Evolutionary conservation across 345 rosid species (phyloP).

Genomic region (Clarkia xantiana): DNA sequence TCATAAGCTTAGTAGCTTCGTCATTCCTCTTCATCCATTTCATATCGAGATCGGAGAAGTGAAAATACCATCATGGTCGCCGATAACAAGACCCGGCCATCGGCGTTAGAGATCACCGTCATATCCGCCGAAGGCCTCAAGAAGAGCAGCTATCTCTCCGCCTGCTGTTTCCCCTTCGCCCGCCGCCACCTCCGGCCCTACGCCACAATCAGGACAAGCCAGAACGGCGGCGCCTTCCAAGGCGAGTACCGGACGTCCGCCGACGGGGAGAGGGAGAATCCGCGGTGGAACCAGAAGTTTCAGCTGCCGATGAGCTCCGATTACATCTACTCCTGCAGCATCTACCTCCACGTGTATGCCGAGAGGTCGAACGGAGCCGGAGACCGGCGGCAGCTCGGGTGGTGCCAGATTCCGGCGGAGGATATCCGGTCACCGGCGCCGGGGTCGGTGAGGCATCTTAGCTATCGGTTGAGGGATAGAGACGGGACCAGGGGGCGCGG

Average conservation of each 20-base stretch:
- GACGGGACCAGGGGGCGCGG: slow-evolving; percentile 14
- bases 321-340: slow-evolving; percentile 8
- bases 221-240: neutral
- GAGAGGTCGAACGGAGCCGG: neutral
- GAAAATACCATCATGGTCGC: neutral
- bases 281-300: slow-evolving; percentile 10
- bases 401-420: slow-evolving; percentile 10
- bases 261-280: slow-evolving; percentile 6
- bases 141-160: slow-evolving; percentile 1
- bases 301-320: slow-evolving; percentile 7
- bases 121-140: slow-evolving; percentile 12
- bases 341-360: slow-evolving; percentile 7
- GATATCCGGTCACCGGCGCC: slow-evolving; percentile 10
- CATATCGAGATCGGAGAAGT: too few relatives aligned
- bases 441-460: slow-evolving; percentile 9
- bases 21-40: too few relatives aligned
- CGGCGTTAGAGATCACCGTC: slow-evolving; percentile 10
- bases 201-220: slow-evolving; percentile 5
- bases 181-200: slow-evolving; percentile 9
- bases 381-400: slow-evolving; percentile 7
- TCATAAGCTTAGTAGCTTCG: too few relatives aligned
- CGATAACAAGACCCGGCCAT: neutral
- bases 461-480: slow-evolving; percentile 14
- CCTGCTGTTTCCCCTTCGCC: slow-evolving; percentile 5
- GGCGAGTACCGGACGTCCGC: slow-evolving; percentile 2